A percentile compares a stretch with the other conserved stretches of the same genome.
These are phyloP conservation scores for Nymphaea colorata DNA, from an alignment of 164 flowering plant genomes.

Conservation along the genomic window DNA sequence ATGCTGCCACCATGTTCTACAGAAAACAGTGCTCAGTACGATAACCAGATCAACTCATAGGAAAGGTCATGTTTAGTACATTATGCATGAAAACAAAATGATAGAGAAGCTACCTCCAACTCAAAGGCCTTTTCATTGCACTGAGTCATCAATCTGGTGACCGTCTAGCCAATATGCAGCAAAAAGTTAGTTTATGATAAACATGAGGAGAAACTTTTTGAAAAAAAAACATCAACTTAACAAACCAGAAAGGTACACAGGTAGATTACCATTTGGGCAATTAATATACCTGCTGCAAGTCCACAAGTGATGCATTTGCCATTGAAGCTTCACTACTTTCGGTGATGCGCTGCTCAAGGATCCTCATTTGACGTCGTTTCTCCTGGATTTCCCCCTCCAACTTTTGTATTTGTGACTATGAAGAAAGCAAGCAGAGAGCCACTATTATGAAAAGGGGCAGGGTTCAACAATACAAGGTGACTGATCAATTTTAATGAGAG, in stretches of 20 bases:
- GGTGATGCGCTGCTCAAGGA: conserved; percentile 67
- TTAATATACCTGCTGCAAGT: conserved; percentile 87
- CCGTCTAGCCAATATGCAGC: conserved; percentile 36
- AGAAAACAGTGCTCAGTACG: not conserved
- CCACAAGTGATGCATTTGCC: conserved; percentile 70
- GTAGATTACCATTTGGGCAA: not conserved
- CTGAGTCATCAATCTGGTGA: conserved; percentile 76
- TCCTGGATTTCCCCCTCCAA: conserved; percentile 83
- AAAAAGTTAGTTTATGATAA: not conserved
- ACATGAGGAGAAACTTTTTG: not conserved
- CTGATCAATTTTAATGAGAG: too few relatives aligned
- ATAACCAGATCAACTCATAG: not conserved
- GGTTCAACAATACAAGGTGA: too few relatives aligned
- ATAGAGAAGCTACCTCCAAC: conserved; percentile 54
- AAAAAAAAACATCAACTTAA: not conserved
- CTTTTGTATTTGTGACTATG: conserved; percentile 50
- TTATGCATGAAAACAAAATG: not conserved
- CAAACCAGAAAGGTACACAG: not conserved
- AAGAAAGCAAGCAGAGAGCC: not conserved
- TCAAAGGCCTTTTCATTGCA: conserved; percentile 90
- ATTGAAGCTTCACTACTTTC: conserved; percentile 82
- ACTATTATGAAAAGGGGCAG: too few relatives aligned
- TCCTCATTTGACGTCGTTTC: conserved; percentile 69
- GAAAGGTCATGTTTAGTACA: not conserved
- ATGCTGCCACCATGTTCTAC: not conserved